Base-by-base conservation (phyloP, 83 land plant genomes). In the Picea engelmannii region DNA sequence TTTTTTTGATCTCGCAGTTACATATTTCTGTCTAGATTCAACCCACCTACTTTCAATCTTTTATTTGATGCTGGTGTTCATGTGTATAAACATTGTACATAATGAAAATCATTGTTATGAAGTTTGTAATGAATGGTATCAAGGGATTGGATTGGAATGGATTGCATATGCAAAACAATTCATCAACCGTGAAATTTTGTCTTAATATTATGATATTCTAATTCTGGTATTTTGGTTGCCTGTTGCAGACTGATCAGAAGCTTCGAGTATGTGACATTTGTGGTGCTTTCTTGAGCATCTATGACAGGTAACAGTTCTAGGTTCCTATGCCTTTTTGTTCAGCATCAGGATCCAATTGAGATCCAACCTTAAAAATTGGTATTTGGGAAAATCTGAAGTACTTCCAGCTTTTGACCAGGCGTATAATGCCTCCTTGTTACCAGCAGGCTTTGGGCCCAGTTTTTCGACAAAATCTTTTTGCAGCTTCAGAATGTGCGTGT, bases 401-500 rank as follows among this genome's bases (percentile, higher is more conserved):
- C 74, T 89, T 86, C 77, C 87, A 83, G 83, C 78, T 80, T 84
- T 87, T 92, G 91, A 91, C 93, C 78, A 80, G 82, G 87, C 83
- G 52, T 44, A 83, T 85, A 79, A 91, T 85, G 82, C 92, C 91
- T 89, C 90, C 88, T 92, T 88, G 84, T 88, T 81, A 89, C 88
- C 90, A 88, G 89, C 94, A 90, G 90, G 91, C 91, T 88, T 86
- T 85, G 86, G 90, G 90, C 85, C 90, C 90, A 88, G 80, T 88
- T 85, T 88, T 89, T 90, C 81, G 87, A 90, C 87, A 91, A 88
- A 89, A 81, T 78, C 82, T 88, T 91, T 92, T 89, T 89, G 87
- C 91, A 81, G 92, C 92, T 90, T 85, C 86, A 92, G 88, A 84
- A 90, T 86, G 92, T 92, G 92, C 89, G 90, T 90, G 76, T 86